phyloP scores from a whole-genome alignment of 2,329 filamentous ascomycete genomes.

The Emericellopsis cladophorae region DNA sequence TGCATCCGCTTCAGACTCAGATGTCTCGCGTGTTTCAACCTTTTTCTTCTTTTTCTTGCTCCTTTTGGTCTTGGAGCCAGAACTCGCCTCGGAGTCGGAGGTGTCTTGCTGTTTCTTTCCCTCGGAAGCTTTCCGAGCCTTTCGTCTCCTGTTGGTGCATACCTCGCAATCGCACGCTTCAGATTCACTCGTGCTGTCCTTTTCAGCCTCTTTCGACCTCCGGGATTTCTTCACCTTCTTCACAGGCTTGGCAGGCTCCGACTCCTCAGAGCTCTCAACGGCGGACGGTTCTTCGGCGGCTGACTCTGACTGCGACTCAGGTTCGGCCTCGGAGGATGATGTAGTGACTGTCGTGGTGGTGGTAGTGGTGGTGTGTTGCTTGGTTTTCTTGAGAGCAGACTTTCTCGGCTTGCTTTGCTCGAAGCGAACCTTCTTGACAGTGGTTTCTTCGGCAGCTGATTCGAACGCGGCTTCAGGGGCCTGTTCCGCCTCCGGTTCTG shows the following conservation, averaged over 20 bases:
- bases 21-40: too few relatives aligned
- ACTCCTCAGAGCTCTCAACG: too few relatives aligned
- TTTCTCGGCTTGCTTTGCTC: slow-evolving; percentile 15
- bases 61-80: slow-evolving; percentile 1
- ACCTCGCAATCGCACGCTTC: too few relatives aligned
- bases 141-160: too few relatives aligned
- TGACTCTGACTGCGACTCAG: slow-evolving; percentile 10
- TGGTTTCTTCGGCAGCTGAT: background rate
- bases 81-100: background rate
- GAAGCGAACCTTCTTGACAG: slow-evolving; percentile 30
- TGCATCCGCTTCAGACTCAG: too few relatives aligned
- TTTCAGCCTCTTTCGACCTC: too few relatives aligned
- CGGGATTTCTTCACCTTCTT: background rate
- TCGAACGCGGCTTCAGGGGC: background rate
- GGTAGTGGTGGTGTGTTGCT: too few relatives aligned
- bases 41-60: slow-evolving; percentile 2
- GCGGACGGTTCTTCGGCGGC: slow-evolving; percentile 7
- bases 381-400: slow-evolving; percentile 22
- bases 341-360: slow-evolving; percentile 6
- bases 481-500: background rate
- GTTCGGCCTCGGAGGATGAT: slow-evolving; percentile 7
- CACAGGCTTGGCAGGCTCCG: background rate
- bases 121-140: too few relatives aligned
- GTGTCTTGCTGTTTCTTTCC: background rate
- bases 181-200: too few relatives aligned